Base-by-base conservation (phyloP, 805 yeast species). In the Teunomyces cretensis region DNA sequence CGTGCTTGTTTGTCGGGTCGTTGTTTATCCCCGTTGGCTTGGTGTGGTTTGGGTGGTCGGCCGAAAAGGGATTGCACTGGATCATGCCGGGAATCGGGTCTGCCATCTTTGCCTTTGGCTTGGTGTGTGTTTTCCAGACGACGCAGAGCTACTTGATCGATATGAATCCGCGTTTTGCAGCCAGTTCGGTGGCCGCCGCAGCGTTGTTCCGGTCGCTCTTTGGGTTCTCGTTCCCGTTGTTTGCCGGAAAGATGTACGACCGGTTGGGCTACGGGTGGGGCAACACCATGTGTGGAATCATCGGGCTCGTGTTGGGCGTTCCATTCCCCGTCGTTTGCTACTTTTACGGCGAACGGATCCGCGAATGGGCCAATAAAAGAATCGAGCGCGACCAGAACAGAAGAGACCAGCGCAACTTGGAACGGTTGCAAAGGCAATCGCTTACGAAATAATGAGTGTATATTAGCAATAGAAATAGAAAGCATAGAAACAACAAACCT, bases 21-120 rank as follows among this genome's bases (percentile, higher is more conserved):
- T 50, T 83, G 30, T 55, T 75, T 13, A 72, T 80, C 50, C 83
- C 88, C 0, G 68, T 72, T 11, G 89, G 88, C 0, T 64, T 84
- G 33, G 66, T 84, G 48, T 80, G 87, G 80, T 83, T 80, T 54
- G 90, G 89, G 12, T 84, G 89, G 90, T 75, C 83, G 28, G 83
- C 86, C 1, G 67, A 81, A 54, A 67, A 75, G 27, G 58, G 75
- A 26, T 56, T 80, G 36, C 80, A 72, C 42, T 84, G 86, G 84
- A 72, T 84, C 33, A 78, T 82, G 72, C 86, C 88, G 0, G 66
- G 70, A 26, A 66, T 84, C 26, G 91, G 90, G 2, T 72, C 81
- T 13, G 76, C 68, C 3, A 64, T 85, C 17, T 83, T 82, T 58
- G 83, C 84, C 2, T 74, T 77, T 55, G 80, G 81, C 1, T 61